Conservation (phyloP, 2,329 filamentous ascomycete genomes). For the Aspergillus fumigatus region DNA sequence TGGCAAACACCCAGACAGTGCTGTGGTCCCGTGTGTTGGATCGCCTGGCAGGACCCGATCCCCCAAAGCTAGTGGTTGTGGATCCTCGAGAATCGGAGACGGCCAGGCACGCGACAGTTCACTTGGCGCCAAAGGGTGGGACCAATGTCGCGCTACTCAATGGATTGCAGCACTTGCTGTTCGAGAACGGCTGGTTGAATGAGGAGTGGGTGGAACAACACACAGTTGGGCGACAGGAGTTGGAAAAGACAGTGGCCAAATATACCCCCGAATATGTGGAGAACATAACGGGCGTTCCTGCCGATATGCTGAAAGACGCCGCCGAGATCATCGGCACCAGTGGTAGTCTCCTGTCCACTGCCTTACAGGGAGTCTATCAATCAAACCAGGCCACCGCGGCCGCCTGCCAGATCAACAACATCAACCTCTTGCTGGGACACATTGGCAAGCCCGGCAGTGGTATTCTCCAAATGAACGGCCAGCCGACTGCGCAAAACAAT, state of each 20-base stretch:
- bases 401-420: slow-evolving; percentile 40
- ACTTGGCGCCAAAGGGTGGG: slow-evolving; percentile 31
- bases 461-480: slow-evolving; percentile 39
- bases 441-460: slow-evolving; percentile 35
- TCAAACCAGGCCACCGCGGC: slow-evolving; percentile 39
- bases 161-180: slow-evolving; percentile 34
- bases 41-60: slow-evolving; percentile 30
- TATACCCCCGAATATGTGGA: slow-evolving; percentile 32
- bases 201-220: slow-evolving; percentile 27
- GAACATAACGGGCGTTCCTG: slow-evolving; percentile 33
- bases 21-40: slow-evolving; percentile 35
- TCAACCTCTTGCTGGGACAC: slow-evolving; percentile 34
- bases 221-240: slow-evolving; percentile 24
- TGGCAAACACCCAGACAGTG: slow-evolving; percentile 35
- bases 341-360: slow-evolving; percentile 32
- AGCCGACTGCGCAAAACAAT: slow-evolving; percentile 40
- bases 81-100: slow-evolving; percentile 33
- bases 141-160: slow-evolving; percentile 38
- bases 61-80: slow-evolving; percentile 34
- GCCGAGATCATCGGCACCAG: slow-evolving; percentile 31
- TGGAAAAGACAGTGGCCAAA: slow-evolving; percentile 23
- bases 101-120: slow-evolving; percentile 32
- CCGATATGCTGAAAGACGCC: slow-evolving; percentile 24
- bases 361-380: slow-evolving; percentile 39
- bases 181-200: slow-evolving; percentile 35